Evolutionary conservation across 805 yeast genomes (phyloP), one percentile per base, ranked within the genome.

Genomic region (Candida piceae): DNA sequence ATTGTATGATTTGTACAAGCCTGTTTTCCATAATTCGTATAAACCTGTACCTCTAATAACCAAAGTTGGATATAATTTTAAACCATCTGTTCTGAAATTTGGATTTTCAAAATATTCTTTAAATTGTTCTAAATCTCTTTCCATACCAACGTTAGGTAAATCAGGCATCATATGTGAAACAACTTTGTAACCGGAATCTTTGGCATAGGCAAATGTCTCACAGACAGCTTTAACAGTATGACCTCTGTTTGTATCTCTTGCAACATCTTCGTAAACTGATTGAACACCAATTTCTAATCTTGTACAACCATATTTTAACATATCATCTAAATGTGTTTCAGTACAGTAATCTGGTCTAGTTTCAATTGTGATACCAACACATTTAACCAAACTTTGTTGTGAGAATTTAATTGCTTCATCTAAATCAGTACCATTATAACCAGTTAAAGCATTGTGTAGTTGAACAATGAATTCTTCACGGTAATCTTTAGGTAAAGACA

Each of bases 161-260:
- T 93, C 98, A 12, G 98, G 98, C 98, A 93, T 93, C 98, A 93
- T 93, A 65, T 93, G 98, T 47, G 95, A 80, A 17, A 93, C 98
- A 36, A 93, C 95, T 59, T 93, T 93, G 63, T 89, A 93, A 11
- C 98, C 98, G 1, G 98, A 90, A 62, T 93, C 98, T 58, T 93
- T 93, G n/a, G 97, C 95, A 31, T 84, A 77, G 1, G 86, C 85
- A 67, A 93, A 93, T 0, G 97, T 93, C 56, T 90, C 95, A 62
- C 96, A 85, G 8, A 93, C 98, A 2, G 97, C 79, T 58, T 81
- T 83, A 16, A 93, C 98, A 0, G 98, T 93, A 56, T 93, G 98
- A 3, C 98, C 98, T 63, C 98, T 78, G 59, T 93, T 93, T 4
- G 98, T 88, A 61, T 93, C 98, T 58, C 98, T 73, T 13, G 98